Conservation (phyloP, 371 early-diverging fungal genomes). For the Mucor racemosus region DNA sequence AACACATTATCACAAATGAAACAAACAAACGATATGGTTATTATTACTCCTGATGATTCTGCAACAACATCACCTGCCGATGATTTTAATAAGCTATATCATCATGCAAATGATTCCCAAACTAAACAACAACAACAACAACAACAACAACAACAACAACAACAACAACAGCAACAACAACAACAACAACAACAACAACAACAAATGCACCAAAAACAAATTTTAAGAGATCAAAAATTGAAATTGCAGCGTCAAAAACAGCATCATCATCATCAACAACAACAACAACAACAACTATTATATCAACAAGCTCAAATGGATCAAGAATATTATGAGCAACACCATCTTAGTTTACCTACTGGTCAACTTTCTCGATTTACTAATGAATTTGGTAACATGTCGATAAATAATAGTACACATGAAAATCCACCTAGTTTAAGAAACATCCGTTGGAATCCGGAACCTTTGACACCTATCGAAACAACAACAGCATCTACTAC, state of each 20-base stretch:
- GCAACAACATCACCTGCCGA: neutral
- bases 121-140: neutral
- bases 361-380: conserved; percentile 12
- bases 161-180: neutral
- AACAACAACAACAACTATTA: neutral
- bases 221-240: neutral
- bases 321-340: conserved; percentile 13
- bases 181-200: conserved; percentile 8
- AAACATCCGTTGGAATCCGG: conserved; percentile 28
- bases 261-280: neutral
- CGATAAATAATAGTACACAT: neutral
- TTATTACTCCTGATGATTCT: neutral
- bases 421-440: conserved; percentile 23
- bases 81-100: neutral
- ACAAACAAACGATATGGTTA: conserved; percentile 9
- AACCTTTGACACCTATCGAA: conserved; percentile 8
- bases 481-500: conserved; percentile 1
- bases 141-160: neutral
- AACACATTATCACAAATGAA: conserved; percentile 16
- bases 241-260: neutral
- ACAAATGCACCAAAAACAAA: neutral
- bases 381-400: conserved; percentile 19
- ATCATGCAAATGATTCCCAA: neutral
- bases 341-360: conserved; percentile 25
- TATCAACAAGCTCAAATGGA: conserved; percentile 1